A percentile compares a stretch with the other conserved stretches of the same genome.
Conservation (phyloP, 2,329 filamentous ascomycete genomes). For the Coniochaeta hoffmannii region DNA sequence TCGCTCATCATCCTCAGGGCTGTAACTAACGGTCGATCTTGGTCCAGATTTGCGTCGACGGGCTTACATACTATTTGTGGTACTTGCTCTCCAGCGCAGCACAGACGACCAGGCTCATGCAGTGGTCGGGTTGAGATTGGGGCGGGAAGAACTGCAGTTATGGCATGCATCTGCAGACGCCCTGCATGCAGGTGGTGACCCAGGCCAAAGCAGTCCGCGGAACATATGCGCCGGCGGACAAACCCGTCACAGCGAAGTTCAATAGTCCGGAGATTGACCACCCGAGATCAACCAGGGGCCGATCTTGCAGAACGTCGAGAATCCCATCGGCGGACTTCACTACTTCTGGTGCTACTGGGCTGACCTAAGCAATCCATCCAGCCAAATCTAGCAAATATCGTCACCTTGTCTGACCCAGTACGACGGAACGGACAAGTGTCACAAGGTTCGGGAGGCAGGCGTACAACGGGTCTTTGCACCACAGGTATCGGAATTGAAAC, state of each 20-base stretch:
- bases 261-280: too few relatives aligned
- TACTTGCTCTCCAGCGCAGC: neutral
- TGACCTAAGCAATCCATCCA: neutral
- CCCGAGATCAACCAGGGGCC: too few relatives aligned
- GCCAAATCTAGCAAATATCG: neutral
- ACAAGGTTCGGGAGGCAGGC: neutral
- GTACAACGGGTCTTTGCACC: neutral
- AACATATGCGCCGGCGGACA: neutral
- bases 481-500: neutral
- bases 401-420: neutral
- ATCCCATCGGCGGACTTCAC: too few relatives aligned
- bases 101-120: neutral
- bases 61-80: too few relatives aligned
- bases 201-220: neutral
- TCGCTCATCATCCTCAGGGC: too few relatives aligned
- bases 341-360: too few relatives aligned
- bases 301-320: neutral
- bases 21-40: neutral
- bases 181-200: neutral
- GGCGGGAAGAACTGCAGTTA: neutral
- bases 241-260: neutral
- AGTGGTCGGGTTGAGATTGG: neutral
- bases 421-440: neutral
- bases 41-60: neutral
- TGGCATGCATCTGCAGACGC: conserved; percentile 3